A percentile compares a stretch with the other conserved stretches of the same genome.
phyloP scores from a whole-genome alignment of 805 yeast genomes.

The Yamadazyma laniorum region DNA sequence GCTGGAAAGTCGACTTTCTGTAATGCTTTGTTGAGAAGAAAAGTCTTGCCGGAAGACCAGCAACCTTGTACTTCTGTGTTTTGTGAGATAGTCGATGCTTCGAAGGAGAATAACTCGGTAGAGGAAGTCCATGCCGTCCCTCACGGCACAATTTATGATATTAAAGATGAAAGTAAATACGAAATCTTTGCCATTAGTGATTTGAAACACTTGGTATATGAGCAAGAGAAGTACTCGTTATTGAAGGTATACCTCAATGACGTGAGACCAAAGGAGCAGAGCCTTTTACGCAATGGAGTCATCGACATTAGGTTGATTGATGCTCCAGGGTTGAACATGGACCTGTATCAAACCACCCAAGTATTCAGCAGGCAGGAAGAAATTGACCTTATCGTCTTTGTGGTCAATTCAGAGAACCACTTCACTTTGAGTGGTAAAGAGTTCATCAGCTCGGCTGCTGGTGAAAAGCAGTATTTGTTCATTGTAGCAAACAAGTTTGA shows the following conservation, averaged over 20 bases:
- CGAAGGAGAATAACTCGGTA: constrained; percentile 59
- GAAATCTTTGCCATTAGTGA: constrained; percentile 51
- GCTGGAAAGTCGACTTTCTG: constrained; percentile 97
- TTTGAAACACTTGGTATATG: constrained; percentile 68
- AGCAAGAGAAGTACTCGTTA: constrained; percentile 66
- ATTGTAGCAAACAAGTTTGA: constrained; percentile 94
- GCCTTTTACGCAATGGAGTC: constrained; percentile 82
- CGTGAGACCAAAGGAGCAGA: constrained; percentile 59
- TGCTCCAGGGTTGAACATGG: constrained; percentile 96
- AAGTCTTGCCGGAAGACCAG: constrained; percentile 89
- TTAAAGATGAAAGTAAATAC: constrained; percentile 64
- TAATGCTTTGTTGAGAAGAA: constrained; percentile 77
- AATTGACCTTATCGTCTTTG: constrained; percentile 93
- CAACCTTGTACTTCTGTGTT: constrained; percentile 97
- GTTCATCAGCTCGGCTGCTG: constrained; percentile 84
- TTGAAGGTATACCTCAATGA: constrained; percentile 84
- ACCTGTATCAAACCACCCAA: constrained; percentile 90
- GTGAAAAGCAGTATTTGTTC: constrained; percentile 87
- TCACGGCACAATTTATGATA: constrained; percentile 50
- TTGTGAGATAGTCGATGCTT: constrained; percentile 87
- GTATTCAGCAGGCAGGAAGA: constrained; percentile 96
- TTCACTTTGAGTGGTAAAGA: constrained; percentile 93
- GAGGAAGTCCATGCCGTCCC: constrained; percentile 95
- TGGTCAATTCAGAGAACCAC: constrained; percentile 94
- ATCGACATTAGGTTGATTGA: constrained; percentile 91